Percentiles rank a stretch among this genome's conserved stretches.
Evolutionary conservation across 1,284 basidiomycete species (phyloP).

Genomic region (Moesziomyces parantarcticus): DNA sequence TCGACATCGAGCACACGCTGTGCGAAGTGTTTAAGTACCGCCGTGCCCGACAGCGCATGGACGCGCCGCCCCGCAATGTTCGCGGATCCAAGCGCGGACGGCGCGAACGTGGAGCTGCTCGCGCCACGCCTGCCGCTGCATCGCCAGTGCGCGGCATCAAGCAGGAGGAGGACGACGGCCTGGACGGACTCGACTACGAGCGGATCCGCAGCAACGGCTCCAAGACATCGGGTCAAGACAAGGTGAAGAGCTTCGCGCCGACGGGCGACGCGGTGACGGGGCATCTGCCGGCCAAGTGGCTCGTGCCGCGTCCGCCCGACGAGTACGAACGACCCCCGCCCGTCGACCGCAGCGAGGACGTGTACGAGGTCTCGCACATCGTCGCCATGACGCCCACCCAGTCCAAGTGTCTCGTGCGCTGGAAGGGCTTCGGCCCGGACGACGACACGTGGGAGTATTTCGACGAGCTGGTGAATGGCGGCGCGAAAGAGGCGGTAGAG

Average conservation of each 20-base stretch:
- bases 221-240: slow-evolving; percentile 14
- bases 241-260: slow-evolving; percentile 20
- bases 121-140: slow-evolving; percentile 1
- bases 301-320: slow-evolving; percentile 21
- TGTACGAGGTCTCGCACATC: slow-evolving; percentile 47
- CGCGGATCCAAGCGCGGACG: slow-evolving; percentile 8
- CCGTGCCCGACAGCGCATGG: slow-evolving; percentile 63
- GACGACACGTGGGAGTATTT: slow-evolving; percentile 77
- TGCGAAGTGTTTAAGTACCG: slow-evolving; percentile 78
- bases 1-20: slow-evolving; percentile 75
- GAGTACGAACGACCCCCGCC: slow-evolving; percentile 31
- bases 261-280: slow-evolving; percentile 68
- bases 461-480: slow-evolving; percentile 70
- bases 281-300: slow-evolving; percentile 32
- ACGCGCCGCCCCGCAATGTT: background rate
- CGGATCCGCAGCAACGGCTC: slow-evolving; percentile 32
- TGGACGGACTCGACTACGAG: slow-evolving; percentile 30
- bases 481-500: slow-evolving; percentile 69
- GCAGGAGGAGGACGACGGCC: slow-evolving; percentile 29
- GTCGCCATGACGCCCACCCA: slow-evolving; percentile 30
- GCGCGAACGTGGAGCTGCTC: background rate
- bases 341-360: slow-evolving; percentile 22
- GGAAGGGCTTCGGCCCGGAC: slow-evolving; percentile 74
- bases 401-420: slow-evolving; percentile 72
- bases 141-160: slow-evolving; percentile 7